These are phyloP conservation scores for Termitomyces heimii DNA, from an alignment of 768 basidiomycete genomes.

Conservation along the genomic window DNA sequence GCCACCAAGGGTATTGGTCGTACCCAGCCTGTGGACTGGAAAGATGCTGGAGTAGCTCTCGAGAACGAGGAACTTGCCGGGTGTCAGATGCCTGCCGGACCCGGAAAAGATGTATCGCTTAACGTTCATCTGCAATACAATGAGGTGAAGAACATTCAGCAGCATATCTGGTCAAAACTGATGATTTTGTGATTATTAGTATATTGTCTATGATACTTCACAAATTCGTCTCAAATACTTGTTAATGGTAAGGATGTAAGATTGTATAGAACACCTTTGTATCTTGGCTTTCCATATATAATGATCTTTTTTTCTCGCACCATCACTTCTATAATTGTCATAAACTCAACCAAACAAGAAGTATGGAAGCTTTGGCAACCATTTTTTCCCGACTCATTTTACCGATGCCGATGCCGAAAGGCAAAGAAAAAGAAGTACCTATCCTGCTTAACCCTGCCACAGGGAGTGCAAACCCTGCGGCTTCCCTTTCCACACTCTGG, in stretches of 20 bases:
- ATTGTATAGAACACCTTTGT: neutral
- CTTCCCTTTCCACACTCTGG: conserved; percentile 69
- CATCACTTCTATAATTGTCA: neutral
- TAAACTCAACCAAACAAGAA: conserved; percentile 1
- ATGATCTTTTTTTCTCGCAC: neutral
- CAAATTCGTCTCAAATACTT: conserved; percentile 56
- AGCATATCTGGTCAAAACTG: neutral
- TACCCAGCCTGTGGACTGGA: conserved; percentile 48
- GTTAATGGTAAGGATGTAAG: conserved; percentile 47
- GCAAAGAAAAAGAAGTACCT: conserved; percentile 25
- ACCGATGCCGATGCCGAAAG: conserved; percentile 15
- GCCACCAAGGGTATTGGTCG: conserved; percentile 51
- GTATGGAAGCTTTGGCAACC: neutral
- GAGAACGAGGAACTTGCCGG: conserved; percentile 44
- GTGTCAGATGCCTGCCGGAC: conserved; percentile 56
- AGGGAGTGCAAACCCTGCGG: conserved; percentile 68
- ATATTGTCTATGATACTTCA: conserved; percentile 53
- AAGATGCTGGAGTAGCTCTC: conserved; percentile 49
- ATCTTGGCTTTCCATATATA: neutral
- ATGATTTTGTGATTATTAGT: conserved; percentile 26
- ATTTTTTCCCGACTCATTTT: neutral
- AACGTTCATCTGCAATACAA: conserved; percentile 42
- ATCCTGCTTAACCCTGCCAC: conserved; percentile 45
- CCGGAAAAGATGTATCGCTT: conserved; percentile 24
- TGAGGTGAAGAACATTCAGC: conserved; percentile 34